Evolutionary conservation across 805 yeast genomes (phyloP), one percentile per base, ranked within the genome.

Genomic region (Saccharomycopsis microspora): DNA sequence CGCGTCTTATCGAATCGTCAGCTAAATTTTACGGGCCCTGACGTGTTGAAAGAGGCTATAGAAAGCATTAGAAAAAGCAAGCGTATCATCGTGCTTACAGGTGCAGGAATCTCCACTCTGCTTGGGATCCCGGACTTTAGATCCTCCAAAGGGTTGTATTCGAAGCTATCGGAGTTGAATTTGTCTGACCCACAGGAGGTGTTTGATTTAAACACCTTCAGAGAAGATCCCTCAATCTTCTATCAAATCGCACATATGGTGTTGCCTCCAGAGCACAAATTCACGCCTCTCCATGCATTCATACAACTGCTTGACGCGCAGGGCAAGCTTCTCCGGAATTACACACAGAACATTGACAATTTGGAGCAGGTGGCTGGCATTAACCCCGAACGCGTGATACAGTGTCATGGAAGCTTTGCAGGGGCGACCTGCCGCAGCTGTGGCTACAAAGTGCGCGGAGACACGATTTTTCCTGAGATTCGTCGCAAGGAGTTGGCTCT

Each of bases 331-430:
- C 63, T 88, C 48, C 72, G 95, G 55, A 86, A 87, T 60, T 88
- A 88, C 62, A 86, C 96, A 1, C 96, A 88, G 60, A 88, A 88
- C 59, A 88, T 88, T 45, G 96, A 88, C 62, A 86, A 88, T 58
- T 62, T 88, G 53, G 96, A 87, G 64, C 74, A 76, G n/a, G 75
- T 77, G 54, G 95, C 85, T 0, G 96, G 96, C 3, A 71, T 88
- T 5, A 61, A 67, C 5, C 63, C 71, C 1, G 85, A 80, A 5
- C 80, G 78, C 56, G 61, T 84, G 53, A 83, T 88, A 29, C 96
- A 87, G 63, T 88, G 96, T 60, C 96, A 88, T 64, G 96, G 96
- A 1, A 85, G 95, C 2, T 88, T 88, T 64, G 95, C 94, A 0
- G 74, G 76, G 0, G 96, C 96, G 5, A 77, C 88, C 3, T 88